Conservation (phyloP, 2,329 filamentous ascomycete genomes). For the Ophiostoma sp. region DNA sequence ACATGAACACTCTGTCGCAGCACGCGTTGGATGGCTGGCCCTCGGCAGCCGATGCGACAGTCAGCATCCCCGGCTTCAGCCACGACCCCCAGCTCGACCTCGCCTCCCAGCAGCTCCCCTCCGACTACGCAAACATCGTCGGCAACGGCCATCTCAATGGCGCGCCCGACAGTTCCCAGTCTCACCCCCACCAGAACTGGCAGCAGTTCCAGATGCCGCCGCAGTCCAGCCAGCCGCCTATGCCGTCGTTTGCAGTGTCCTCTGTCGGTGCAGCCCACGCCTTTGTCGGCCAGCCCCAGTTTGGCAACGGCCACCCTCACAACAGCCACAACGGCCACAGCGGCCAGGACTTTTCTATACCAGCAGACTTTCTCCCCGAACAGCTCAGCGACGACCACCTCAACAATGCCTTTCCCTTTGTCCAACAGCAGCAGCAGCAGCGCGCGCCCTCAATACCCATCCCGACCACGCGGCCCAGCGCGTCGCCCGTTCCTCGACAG, state of each 20-base stretch:
- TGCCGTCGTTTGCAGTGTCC: conserved; percentile 1
- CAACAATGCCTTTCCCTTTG: conserved; percentile 6
- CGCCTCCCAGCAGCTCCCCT: not conserved
- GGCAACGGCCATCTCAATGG: not conserved
- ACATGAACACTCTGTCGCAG: conserved; percentile 22
- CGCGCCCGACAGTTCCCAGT: not conserved
- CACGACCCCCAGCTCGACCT: conserved; percentile 15
- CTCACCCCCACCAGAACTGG: conserved; percentile 18
- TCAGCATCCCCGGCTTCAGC: not conserved
- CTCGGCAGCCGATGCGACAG: not conserved
- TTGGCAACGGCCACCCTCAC: conserved; percentile 4
- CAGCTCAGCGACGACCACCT: conserved; percentile 20
- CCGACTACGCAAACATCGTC: conserved; percentile 17
- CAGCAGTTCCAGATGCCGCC: conserved; percentile 15
- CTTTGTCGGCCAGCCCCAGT: conserved; percentile 16
- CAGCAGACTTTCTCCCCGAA: conserved; percentile 13
- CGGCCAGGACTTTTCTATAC: conserved; percentile 15
- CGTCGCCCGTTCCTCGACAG: conserved; percentile 6
- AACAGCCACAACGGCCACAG: not conserved
- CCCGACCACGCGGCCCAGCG: not conserved
- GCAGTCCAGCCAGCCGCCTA: conserved; percentile 13
- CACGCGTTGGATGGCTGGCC: conserved; percentile 24
- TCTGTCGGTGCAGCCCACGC: not conserved
- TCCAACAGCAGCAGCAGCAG: not conserved
- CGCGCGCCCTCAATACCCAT: not conserved